Evolutionary conservation across 2,329 filamentous ascomycete species (phyloP), one percentile per base, ranked within the genome.

Genomic region (Arthrinium puccinioides): DNA sequence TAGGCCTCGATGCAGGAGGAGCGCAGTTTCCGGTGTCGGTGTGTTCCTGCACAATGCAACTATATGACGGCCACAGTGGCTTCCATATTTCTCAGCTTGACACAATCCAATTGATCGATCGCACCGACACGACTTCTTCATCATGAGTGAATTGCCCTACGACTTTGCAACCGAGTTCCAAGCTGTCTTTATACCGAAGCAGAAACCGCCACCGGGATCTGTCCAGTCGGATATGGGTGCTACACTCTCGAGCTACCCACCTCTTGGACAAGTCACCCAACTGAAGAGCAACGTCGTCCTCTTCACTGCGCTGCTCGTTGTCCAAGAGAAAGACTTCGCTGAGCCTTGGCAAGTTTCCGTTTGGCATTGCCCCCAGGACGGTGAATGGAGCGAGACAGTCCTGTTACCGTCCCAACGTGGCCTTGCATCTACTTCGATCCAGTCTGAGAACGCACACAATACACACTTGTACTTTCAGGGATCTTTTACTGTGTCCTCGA

Each of bases 241-340:
- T 24, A 48, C 52, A 10, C 46, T 74, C 14, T 64, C 66, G 16
- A 69, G 67, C 42, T 81, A 79, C 51, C 89, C 89, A 10, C 77
- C 87, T 1, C 61, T 95, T 36, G 86, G 82, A 2, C 84, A 89
- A 54, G 72, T 84, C 18, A 88, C 86, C 2, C 69, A 75, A 33
- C 53, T 85, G 15, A 59, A 66, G 19, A 53, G 56, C 15, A 51
- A 52, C 3, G 47, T 71, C 51, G 64, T 83, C 26, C 55, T 57
- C 1, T 82, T 96, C 47, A 80, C 74, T 1, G 80, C 84, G 6
- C 60, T 89, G 10, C 67, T 94, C 21, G 80, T 89, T 48, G 75
- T 82, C 28, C 74, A 76, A 27, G 59, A 57, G 16, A 66, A 65
- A 24, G 71, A 72, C 32, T 66, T 68, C 7, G 62, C 73, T 13